A percentile compares a stretch with the other conserved stretches of the same genome.
Evolutionary conservation across 371 early-diverging fungal species (phyloP).

Genomic region (Apophysomyces elegans): DNA sequence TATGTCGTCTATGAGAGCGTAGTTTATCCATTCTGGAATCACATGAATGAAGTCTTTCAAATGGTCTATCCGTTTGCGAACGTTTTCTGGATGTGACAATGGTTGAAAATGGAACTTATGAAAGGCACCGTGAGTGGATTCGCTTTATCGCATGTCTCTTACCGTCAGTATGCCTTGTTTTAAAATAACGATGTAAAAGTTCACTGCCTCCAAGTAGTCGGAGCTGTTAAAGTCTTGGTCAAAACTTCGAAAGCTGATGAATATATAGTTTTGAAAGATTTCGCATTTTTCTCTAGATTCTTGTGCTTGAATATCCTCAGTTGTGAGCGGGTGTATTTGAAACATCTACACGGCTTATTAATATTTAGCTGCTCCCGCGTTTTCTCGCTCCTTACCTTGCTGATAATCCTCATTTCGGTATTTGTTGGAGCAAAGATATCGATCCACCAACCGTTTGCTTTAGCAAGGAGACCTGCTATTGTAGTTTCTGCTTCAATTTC

Average conservation of each 20-base stretch:
- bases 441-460: conserved; percentile 82
- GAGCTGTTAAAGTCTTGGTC: conserved; percentile 72
- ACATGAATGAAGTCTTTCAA: conserved; percentile 66
- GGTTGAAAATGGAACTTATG: conserved; percentile 66
- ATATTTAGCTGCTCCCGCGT: conserved; percentile 7
- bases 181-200: conserved; percentile 84
- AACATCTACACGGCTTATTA: conserved; percentile 48
- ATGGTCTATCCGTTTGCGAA: conserved; percentile 64
- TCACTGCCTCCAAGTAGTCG: conserved; percentile 78
- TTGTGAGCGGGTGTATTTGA: conserved; percentile 84
- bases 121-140: background rate
- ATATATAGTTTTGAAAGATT: conserved; percentile 89
- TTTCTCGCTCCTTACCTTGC: conserved; percentile 48
- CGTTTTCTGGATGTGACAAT: conserved; percentile 63
- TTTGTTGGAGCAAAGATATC: conserved; percentile 83
- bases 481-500: background rate
- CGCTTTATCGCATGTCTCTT: conserved; percentile 13
- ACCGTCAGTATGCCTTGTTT: conserved; percentile 66
- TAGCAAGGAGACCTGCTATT: conserved; percentile 41
- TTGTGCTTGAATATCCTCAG: conserved; percentile 90
- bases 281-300: conserved; percentile 95
- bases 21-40: conserved; percentile 88
- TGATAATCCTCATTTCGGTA: conserved; percentile 77
- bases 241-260: conserved; percentile 85
- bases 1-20: conserved; percentile 87